Conservation (phyloP, 805 yeast genomes). For the Ogataea zsoltii region DNA sequence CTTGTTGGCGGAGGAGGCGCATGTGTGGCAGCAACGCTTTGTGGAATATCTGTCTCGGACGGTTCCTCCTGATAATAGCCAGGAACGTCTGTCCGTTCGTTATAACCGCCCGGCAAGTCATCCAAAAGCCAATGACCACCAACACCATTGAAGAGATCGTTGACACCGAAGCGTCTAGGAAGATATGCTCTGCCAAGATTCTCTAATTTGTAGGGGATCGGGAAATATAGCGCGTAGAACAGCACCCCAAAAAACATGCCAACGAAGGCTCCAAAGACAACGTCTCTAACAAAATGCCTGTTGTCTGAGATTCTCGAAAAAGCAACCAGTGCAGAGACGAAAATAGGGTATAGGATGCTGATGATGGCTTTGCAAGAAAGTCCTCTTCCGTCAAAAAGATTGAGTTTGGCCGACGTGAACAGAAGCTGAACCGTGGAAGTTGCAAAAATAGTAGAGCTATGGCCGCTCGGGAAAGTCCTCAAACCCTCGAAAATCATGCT, state of each 20-base stretch:
- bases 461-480: conserved; percentile 61
- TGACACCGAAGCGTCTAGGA: conserved; percentile 40
- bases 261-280: conserved; percentile 39
- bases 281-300: conserved; percentile 43
- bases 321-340: conserved; percentile 37
- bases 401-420: conserved; percentile 36
- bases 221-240: conserved; percentile 44
- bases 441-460: conserved; percentile 51
- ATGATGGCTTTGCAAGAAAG: conserved; percentile 35
- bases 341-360: conserved; percentile 36
- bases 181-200: conserved; percentile 43
- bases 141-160: conserved; percentile 26
- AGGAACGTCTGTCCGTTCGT: conserved; percentile 27
- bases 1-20: conserved; percentile 11
- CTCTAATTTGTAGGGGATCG: conserved; percentile 31
- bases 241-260: conserved; percentile 37
- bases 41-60: not conserved
- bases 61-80: conserved; percentile 15
- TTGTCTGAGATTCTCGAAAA: conserved; percentile 50
- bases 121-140: conserved; percentile 41
- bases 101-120: conserved; percentile 31
- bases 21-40: not conserved
- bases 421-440: conserved; percentile 41
- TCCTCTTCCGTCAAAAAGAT: conserved; percentile 39
- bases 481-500: conserved; percentile 48